phyloP scores from a whole-genome alignment of 148 eudicot species.

The Beta vulgaris region DNA sequence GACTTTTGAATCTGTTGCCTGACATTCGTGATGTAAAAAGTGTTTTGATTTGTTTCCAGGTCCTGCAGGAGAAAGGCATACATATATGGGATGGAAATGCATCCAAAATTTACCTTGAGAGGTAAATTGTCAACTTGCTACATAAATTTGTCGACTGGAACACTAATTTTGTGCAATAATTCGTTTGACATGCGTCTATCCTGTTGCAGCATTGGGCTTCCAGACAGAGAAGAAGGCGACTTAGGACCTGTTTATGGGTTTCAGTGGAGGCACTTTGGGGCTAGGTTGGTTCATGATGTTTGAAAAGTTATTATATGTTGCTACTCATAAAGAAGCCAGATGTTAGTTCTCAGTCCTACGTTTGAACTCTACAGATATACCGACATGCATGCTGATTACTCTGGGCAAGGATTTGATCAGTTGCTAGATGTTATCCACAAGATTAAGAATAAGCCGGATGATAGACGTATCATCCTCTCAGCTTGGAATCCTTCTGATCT shows the following conservation, averaged over 20 bases:
- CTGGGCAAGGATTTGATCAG: slow-evolving; percentile 94
- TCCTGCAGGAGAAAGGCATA: slow-evolving; percentile 79
- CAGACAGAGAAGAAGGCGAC: slow-evolving; percentile 91
- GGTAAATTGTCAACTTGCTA: slow-evolving; percentile 18
- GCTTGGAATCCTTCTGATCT: slow-evolving; percentile 98
- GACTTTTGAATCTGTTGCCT: not conserved
- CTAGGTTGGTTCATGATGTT: slow-evolving; percentile 48
- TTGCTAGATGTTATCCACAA: slow-evolving; percentile 74
- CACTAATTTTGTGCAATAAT: not conserved
- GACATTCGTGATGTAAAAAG: not conserved
- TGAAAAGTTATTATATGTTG: not conserved
- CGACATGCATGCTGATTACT: slow-evolving; percentile 84
- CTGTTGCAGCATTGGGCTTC: slow-evolving; percentile 67
- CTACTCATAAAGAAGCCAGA: not conserved
- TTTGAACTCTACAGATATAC: slow-evolving; percentile 53
- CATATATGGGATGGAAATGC: slow-evolving; percentile 96
- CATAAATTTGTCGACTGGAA: not conserved
- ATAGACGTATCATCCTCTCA: slow-evolving; percentile 82
- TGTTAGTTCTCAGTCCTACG: not conserved
- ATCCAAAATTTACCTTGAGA: slow-evolving; percentile 81
- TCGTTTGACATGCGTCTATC: slow-evolving; percentile 13
- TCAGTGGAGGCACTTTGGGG: slow-evolving; percentile 97
- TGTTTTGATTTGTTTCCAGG: slow-evolving; percentile 31
- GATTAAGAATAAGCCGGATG: slow-evolving; percentile 87
- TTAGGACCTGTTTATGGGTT: slow-evolving; percentile 96